Conservation (phyloP, 1,139 yeast genomes). For the Pichia sp. region DNA sequence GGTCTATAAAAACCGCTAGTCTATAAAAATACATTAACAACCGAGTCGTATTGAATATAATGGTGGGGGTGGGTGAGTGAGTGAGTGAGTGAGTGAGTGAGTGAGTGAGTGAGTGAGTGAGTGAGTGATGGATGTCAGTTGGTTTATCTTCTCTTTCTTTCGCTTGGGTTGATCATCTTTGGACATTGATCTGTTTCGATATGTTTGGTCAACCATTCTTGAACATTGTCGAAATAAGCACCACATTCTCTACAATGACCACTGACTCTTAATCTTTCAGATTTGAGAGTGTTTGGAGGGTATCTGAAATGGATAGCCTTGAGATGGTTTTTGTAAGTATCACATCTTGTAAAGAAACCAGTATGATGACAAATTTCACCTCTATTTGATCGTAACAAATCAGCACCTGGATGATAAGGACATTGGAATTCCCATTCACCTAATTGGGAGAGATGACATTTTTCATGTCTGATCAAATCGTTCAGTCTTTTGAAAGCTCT, state of each 20-base stretch:
- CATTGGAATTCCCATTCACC: constrained; percentile 53
- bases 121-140: background rate
- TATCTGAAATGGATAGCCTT: constrained; percentile 89
- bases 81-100: no score
- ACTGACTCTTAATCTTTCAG: constrained; percentile 61
- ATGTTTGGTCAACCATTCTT: constrained; percentile 75
- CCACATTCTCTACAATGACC: constrained; percentile 84
- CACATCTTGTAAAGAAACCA: constrained; percentile 86
- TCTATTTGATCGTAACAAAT: constrained; percentile 4
- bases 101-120: no score
- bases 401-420: constrained; percentile 34
- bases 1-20: no score
- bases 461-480: constrained; percentile 79
- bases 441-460: constrained; percentile 75
- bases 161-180: constrained; percentile 19
- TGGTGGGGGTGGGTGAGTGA: no score
- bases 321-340: constrained; percentile 87
- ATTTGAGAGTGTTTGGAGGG: constrained; percentile 84
- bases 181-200: constrained; percentile 58
- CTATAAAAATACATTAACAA: background rate
- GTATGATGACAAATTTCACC: constrained; percentile 61
- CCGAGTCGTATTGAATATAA: background rate
- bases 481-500: constrained; percentile 89
- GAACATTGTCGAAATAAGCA: constrained; percentile 60
- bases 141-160: constrained; percentile 5